Conservation (phyloP, 176 grass and related monocot genomes). For the Bolboschoenus planiculmis region DNA sequence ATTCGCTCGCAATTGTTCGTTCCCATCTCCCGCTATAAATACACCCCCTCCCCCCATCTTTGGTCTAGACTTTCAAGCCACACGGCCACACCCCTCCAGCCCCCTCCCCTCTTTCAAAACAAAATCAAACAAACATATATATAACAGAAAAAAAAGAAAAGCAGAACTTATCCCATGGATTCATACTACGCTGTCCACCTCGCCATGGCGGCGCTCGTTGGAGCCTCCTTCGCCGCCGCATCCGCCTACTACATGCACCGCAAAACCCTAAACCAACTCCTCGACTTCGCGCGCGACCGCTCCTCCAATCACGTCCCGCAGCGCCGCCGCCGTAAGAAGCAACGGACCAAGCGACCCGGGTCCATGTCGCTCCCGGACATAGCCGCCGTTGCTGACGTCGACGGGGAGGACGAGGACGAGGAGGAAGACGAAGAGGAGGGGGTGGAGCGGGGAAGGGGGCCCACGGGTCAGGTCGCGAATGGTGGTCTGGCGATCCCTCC, state of each 20-base stretch:
- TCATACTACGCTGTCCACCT: conserved; percentile 69
- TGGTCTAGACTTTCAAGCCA: background rate
- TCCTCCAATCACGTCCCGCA: conserved; percentile 7
- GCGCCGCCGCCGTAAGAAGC: background rate
- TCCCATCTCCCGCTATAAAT: conserved; percentile 25
- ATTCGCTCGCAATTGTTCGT: conserved; percentile 9
- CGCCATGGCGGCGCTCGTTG: conserved; percentile 69
- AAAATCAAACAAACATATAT: background rate
- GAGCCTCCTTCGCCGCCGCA: conserved; percentile 54
- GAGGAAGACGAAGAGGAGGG: conserved; percentile 37
- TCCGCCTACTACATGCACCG: conserved; percentile 87
- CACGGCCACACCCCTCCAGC: background rate
- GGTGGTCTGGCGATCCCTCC: conserved; percentile 37
- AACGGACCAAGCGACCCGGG: background rate
- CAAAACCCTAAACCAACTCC: conserved; percentile 55
- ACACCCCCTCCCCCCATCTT: background rate
- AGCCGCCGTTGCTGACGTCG: conserved; percentile 16
- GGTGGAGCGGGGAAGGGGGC: background rate
- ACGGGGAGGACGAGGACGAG: conserved; percentile 30
- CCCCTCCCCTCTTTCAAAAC: background rate
- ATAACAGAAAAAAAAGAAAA: too few relatives aligned
- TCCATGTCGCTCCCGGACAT: conserved; percentile 60
- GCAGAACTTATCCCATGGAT: conserved; percentile 48
- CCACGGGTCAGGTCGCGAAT: conserved; percentile 19
- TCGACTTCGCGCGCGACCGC: conserved; percentile 57